phyloP scores from a whole-genome alignment of 1,139 yeast species.

The Saccharomyces hybrid region DNA sequence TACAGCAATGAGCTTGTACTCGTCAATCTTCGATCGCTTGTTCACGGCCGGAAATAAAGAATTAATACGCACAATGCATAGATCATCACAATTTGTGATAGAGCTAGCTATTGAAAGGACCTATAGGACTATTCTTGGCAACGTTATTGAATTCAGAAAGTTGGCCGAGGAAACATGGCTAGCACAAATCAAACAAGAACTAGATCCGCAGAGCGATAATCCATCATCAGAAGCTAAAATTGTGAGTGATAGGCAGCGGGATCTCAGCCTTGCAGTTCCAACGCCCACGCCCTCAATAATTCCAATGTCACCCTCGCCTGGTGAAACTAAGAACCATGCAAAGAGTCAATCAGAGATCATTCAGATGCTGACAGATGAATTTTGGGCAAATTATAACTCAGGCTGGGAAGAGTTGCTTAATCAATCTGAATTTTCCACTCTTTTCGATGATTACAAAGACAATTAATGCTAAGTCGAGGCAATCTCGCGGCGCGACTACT shows the following conservation, averaged over 20 bases:
- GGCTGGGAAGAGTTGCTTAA: constrained; percentile 11
- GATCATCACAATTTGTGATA: constrained; percentile 6
- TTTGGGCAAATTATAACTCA: constrained; percentile 10
- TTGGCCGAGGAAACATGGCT: constrained; percentile 8
- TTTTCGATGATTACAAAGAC: background rate
- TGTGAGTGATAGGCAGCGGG: background rate
- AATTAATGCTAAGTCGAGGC: background rate
- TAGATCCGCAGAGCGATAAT: background rate
- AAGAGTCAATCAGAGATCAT: constrained; percentile 6
- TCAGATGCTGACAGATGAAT: constrained; percentile 9
- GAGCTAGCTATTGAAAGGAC: constrained; percentile 8
- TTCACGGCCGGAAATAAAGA: constrained; percentile 1
- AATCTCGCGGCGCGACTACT: background rate
- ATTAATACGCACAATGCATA: constrained; percentile 3
- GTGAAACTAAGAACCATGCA: background rate
- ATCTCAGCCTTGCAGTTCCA: background rate
- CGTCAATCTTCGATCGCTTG: constrained; percentile 6
- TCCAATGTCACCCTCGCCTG: background rate
- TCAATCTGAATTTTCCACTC: background rate
- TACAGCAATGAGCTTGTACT: constrained; percentile 6
- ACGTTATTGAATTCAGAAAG: constrained; percentile 11
- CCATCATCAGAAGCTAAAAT: background rate
- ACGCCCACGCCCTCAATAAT: background rate
- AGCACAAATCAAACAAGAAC: constrained; percentile 2
- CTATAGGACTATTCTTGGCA: constrained; percentile 8